Evolutionary conservation across 179 eudicot genomes (phyloP), one percentile per base, ranked within the genome.

Genomic region (Silene vulgaris): DNA sequence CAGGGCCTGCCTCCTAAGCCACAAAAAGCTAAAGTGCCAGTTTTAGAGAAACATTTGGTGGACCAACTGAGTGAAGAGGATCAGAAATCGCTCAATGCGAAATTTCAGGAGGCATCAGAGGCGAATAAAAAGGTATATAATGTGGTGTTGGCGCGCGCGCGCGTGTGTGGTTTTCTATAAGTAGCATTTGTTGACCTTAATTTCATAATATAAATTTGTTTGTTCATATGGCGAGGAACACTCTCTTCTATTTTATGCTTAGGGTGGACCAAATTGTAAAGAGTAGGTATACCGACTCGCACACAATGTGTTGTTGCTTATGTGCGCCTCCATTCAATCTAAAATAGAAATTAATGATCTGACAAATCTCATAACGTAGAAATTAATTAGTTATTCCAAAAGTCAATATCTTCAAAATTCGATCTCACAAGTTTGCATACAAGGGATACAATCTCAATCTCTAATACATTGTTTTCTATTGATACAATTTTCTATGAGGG

Each of bases 51-150:
- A 83, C 87, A 93, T 81, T 84, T 96, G 32, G 84, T 93, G 45
- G 91, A 90, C 80, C 99, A 96, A 81, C 89, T 96, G 71, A 93
- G 96, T 79, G 91, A 88, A 83, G 92, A 85, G 84, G 97, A 96
- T 81, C 99, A 96, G 82, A 86, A 90, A 75, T 79, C 92, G 60
- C 84, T 96, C 70, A 90, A 89, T 80, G 77, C 89, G 71, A 96
- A 89, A 82, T 96, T 90, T 82, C 84, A 87, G 78, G 99, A 96
- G 83, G 97, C 97, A 76, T 85, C 92, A 35, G 97, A 89, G 75
- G 99, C 97, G 17, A 90, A 89, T 74, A 90, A 87, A 77, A 93
- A 88, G 83, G 97, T 90, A 69, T 63, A 75, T 52, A 4, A 2
- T 3, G 19, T 7, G 12, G 48, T 8, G 48, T 35, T 17, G 19